These are phyloP conservation scores for Hanseniaspora uvarum DNA, from an alignment of 1,139 yeast species.

Conservation along the genomic window DNA sequence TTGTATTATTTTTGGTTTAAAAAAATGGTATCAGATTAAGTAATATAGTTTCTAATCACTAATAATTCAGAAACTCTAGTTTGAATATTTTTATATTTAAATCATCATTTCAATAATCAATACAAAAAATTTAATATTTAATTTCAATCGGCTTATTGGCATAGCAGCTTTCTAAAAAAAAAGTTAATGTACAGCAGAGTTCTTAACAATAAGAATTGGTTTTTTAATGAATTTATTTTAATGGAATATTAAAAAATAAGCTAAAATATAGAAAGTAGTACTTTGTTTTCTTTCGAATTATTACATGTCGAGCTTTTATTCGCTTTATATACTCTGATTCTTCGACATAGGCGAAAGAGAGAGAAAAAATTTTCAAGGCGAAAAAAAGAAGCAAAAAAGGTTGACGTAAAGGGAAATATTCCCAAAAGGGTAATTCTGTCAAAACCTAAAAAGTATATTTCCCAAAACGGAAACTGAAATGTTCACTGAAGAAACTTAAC, in stretches of 20 bases:
- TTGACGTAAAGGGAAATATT: background rate
- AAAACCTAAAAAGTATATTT: background rate
- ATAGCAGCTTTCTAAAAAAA: background rate
- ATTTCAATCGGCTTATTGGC: background rate
- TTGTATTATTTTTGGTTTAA: background rate
- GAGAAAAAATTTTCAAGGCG: background rate
- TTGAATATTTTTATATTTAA: constrained; percentile 25
- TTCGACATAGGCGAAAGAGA: background rate
- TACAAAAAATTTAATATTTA: constrained; percentile 6
- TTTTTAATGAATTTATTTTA: background rate
- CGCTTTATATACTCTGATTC: background rate
- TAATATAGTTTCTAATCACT: constrained; percentile 32
- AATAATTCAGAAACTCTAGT: constrained; percentile 34
- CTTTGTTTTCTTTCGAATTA: too few relatives aligned
- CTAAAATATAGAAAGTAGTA: too few relatives aligned
- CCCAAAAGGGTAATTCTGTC: background rate
- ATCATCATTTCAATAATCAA: constrained; percentile 14
- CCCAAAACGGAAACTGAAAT: background rate
- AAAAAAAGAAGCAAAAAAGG: background rate
- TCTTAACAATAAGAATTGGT: background rate
- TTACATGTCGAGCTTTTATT: background rate
- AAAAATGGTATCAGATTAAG: constrained; percentile 18
- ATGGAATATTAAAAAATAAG: too few relatives aligned
- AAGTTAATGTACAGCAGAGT: background rate
- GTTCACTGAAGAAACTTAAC: background rate